phyloP scores from a whole-genome alignment of 257 asterid genomes.

The Nicotiana attenuata region DNA sequence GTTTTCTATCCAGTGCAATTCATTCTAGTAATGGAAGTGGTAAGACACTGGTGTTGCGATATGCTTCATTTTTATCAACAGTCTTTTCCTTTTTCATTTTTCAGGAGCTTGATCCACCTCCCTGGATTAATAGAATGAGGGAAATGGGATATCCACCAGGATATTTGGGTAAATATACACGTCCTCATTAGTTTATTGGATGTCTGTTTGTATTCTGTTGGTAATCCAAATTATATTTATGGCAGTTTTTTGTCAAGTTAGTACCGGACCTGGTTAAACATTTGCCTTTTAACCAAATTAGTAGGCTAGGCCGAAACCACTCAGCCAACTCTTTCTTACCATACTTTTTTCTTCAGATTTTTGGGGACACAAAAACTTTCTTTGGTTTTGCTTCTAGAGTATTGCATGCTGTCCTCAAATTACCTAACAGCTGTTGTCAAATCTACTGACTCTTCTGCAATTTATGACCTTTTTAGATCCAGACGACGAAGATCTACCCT shows the following conservation, averaged over 20 bases:
- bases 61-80: neutral
- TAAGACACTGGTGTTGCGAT: neutral
- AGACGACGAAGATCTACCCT: slow-evolving; percentile 67
- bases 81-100: slow-evolving; percentile 13
- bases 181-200: neutral
- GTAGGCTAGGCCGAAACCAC: neutral
- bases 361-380: neutral
- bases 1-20: neutral
- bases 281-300: neutral
- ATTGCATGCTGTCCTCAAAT: neutral
- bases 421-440: neutral
- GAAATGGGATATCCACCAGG: slow-evolving; percentile 97
- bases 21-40: slow-evolving; percentile 1
- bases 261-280: neutral
- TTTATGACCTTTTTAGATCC: slow-evolving; percentile 30
- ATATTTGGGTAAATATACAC: slow-evolving; percentile 62
- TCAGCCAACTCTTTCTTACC: neutral
- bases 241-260: neutral
- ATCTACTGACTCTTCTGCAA: neutral
- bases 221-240: neutral
- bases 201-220: too few species aligned
- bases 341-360: neutral
- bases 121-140: slow-evolving; percentile 97
- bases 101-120: slow-evolving; percentile 98
- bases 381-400: slow-evolving; percentile 2